Conservation (phyloP, 495 filamentous ascomycete genomes). For the Aspergillus nanangensis region DNA sequence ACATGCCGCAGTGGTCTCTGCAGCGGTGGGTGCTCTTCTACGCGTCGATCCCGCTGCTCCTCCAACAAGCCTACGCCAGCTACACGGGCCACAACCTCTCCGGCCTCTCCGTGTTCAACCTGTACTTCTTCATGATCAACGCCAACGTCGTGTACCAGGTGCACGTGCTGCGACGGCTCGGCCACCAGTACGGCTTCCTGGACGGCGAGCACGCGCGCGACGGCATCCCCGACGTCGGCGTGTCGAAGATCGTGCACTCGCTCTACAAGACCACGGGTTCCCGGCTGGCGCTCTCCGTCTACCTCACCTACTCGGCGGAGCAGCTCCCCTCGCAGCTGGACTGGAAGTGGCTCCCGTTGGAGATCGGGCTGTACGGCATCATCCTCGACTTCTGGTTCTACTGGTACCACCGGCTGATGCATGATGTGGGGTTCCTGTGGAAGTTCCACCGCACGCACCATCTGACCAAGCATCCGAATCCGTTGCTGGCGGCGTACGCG, state of each 20-base stretch:
- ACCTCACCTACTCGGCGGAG: slow-evolving; percentile 15
- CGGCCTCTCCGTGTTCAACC: slow-evolving; percentile 28
- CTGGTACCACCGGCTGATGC: slow-evolving; percentile 41
- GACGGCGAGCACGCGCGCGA: slow-evolving; percentile 25
- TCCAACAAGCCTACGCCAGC: slow-evolving; percentile 30
- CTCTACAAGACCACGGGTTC: slow-evolving; percentile 21
- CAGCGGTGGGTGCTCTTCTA: slow-evolving; percentile 38
- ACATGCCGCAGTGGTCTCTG: slow-evolving; percentile 33
- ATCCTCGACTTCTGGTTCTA: slow-evolving; percentile 46
- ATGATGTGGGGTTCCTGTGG: slow-evolving; percentile 37
- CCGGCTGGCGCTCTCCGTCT: slow-evolving; percentile 16
- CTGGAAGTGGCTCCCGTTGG: slow-evolving; percentile 32
- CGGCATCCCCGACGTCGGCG: slow-evolving; percentile 22
- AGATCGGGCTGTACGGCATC: slow-evolving; percentile 37
- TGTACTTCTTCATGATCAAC: slow-evolving; percentile 31
- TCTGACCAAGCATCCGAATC: slow-evolving; percentile 41
- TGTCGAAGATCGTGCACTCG: slow-evolving; percentile 15
- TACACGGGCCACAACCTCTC: slow-evolving; percentile 26
- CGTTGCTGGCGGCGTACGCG: slow-evolving; percentile 36
- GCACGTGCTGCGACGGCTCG: slow-evolving; percentile 19
- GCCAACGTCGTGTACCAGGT: slow-evolving; percentile 33
- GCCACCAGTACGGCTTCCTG: slow-evolving; percentile 19
- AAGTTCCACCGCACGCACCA: slow-evolving; percentile 42
- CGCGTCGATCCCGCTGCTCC: slow-evolving; percentile 27
- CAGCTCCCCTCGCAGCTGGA: slow-evolving; percentile 13